phyloP scores from a whole-genome alignment of 495 filamentous ascomycete species.

The Parathielavia hyrcaniae region DNA sequence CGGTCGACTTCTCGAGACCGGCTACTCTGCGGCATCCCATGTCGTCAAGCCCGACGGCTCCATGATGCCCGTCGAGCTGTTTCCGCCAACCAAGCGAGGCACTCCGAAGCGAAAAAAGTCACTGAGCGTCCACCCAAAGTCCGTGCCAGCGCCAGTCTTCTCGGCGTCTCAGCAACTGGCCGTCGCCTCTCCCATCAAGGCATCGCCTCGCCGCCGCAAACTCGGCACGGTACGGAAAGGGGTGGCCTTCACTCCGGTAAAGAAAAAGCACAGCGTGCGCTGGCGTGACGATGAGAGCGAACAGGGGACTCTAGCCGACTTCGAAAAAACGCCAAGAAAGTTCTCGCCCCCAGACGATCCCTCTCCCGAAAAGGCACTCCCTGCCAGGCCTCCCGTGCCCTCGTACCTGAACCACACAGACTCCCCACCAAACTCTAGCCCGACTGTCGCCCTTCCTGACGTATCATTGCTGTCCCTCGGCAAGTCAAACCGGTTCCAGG shows the following conservation, averaged over 20 bases:
- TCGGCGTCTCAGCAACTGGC: constrained; percentile 37
- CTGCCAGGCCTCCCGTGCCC: constrained; percentile 31
- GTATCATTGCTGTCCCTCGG: constrained; percentile 35
- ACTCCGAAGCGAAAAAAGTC: constrained; percentile 73
- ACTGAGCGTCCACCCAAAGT: constrained; percentile 27
- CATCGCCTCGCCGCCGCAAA: constrained; percentile 76
- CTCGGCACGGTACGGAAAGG: constrained; percentile 63
- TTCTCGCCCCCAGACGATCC: constrained; percentile 47
- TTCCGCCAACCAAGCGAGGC: constrained; percentile 61
- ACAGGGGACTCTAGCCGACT: constrained; percentile 73
- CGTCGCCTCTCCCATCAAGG: constrained; percentile 52
- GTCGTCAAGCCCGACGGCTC: constrained; percentile 87
- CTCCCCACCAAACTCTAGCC: constrained; percentile 51
- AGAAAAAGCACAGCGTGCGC: constrained; percentile 79
- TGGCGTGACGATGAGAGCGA: constrained; percentile 92
- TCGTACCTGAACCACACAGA: constrained; percentile 40
- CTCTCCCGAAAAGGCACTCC: constrained; percentile 32
- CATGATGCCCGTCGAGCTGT: constrained; percentile 53
- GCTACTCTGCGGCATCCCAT: constrained; percentile 63
- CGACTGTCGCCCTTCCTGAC: constrained; percentile 48
- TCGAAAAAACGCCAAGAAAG: constrained; percentile 77
- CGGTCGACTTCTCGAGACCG: constrained; percentile 66
- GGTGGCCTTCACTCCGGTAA: constrained; percentile 69
- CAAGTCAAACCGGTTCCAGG: constrained; percentile 78
- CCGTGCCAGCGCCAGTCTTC: constrained; percentile 37